Base-by-base conservation (phyloP, 495 filamentous ascomycete species). In the Hamigera avellanea region DNA sequence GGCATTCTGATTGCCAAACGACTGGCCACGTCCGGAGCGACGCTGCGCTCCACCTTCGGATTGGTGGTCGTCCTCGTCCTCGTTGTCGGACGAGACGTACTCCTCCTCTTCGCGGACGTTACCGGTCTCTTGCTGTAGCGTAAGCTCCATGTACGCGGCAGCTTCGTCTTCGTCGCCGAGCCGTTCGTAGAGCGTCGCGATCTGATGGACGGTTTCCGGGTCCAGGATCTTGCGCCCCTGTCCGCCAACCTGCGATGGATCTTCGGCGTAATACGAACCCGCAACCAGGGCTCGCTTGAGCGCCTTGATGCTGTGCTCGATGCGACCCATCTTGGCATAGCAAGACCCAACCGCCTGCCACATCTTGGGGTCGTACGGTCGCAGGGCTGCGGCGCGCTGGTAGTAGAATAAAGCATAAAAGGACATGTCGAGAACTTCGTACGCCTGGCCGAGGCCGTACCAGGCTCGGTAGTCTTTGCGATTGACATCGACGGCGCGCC, bases 401-500 rank as follows among this genome's bases (percentile, higher is more conserved):
- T 91, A 95, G 59, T 99, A 99, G 72, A 86, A 96, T 1, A 96
- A 66, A 3, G 88, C 84, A 55, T 99, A 99, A 39, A 85, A 81
- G 46, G 93, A 83, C 87, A 95, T 95, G 55, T 96, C 93, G 6
- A 99, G 73, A 17, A 99, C 79, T 53, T 99, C 93, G 48, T 99
- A 99, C 0, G 89, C 91, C 52, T 96, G 89, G 5, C 93, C 93
- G 1, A 99, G 69, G 35, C 93, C 91, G 54, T 96, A 96, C 93
- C 93, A 99, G 12, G 93, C 93, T 33, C 93, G 82, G 59, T 95
- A 96, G 52, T 99, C 93, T 52, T 88, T 83, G 29, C 91, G 79
- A 54, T 99, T 96, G 51, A 89, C 81, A 46, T 96, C 93, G 3
- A 99, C 93, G 1, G 93, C 93, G 12, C 93, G 80, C 3, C 93